Evolutionary conservation across 2,329 filamentous ascomycete species (phyloP), one percentile per base, ranked within the genome.

Genomic region (Colletotrichum somersetense): DNA sequence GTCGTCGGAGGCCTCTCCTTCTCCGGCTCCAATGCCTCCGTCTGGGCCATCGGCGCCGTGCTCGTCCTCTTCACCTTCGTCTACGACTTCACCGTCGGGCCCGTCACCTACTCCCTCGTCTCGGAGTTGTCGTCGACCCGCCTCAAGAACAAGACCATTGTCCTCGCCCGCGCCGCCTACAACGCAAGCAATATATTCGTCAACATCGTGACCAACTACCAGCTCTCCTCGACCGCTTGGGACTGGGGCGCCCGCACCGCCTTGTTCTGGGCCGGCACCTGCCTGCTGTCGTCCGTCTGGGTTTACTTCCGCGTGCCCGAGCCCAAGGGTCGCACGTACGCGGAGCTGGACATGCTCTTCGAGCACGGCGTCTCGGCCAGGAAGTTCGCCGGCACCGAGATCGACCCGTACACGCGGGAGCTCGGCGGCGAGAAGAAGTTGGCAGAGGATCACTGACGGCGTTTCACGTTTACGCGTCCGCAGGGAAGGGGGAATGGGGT

Each of bases 51-150:
- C 55, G 83, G 84, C 40, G 75, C 82, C 73, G 77, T 89, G 76
- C 79, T 89, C 5, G 81, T 89, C 53, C 77, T 87, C 50, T 88
- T 86, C 74, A 87, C 85, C 0, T 86, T 88, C 65, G 79, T 85
- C 2, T 90, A 89, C 77, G 86, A 87, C 79, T 82, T 86, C 66
- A 86, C 86, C 1, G 83, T 89, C 16, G 89, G 88, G 0, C 87
- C 88, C 0, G 83, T 88, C 10, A 85, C 85, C 5, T 89, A 88
- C 77, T 83, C 83, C 1, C 79, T 89, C 38, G 76, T 88, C 14
- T 84, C 87, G 0, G 88, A 89, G 74, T 82, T 86, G 5, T 87
- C 87, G 0, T 88, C 87, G 0, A 86, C 85, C 0, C 83, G 88
- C 11, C 83, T 89, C 48, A 85, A 87, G 72, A 82, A 84, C 40